phyloP scores from a whole-genome alignment of 768 basidiomycete species.

The Pulveroboletus ravenelii region DNA sequence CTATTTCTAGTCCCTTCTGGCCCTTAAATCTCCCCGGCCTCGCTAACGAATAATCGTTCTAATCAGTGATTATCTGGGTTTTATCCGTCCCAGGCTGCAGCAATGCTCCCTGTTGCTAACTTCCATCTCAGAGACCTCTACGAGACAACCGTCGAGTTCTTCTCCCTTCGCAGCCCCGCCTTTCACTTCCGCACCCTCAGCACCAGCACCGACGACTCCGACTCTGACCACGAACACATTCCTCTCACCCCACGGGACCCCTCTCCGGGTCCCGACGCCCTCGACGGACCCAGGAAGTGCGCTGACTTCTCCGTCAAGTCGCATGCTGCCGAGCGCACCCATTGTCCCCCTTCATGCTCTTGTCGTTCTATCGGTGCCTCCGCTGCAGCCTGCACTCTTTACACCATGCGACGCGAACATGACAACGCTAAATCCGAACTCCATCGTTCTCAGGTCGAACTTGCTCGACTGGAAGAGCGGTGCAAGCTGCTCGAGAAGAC shows the following conservation, averaged over 20 bases:
- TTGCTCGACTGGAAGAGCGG: conserved; percentile 55
- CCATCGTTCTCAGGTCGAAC: conserved; percentile 48
- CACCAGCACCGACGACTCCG: conserved; percentile 24
- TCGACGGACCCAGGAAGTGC: conserved; percentile 37
- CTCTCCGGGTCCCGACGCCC: conserved; percentile 39
- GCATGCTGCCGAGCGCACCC: conserved; percentile 33
- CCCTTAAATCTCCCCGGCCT: conserved; percentile 7
- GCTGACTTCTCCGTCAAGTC: conserved; percentile 42
- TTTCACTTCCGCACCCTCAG: conserved; percentile 19
- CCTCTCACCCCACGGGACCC: conserved; percentile 29
- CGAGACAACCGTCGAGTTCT: conserved; percentile 57
- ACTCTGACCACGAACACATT: conserved; percentile 24
- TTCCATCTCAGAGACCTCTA: conserved; percentile 45
- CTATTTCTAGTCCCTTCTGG: neutral
- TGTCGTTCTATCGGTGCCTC: conserved; percentile 33
- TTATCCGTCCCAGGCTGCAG: conserved; percentile 31
- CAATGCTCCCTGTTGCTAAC: conserved; percentile 45
- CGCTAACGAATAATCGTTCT: conserved; percentile 6
- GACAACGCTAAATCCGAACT: conserved; percentile 54
- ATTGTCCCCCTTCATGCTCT: conserved; percentile 29
- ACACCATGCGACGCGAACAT: conserved; percentile 48
- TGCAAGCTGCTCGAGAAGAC: conserved; percentile 59
- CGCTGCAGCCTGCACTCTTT: conserved; percentile 41
- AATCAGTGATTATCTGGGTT: conserved; percentile 36
- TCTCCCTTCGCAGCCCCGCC: conserved; percentile 42